Base-by-base conservation (phyloP, 495 filamentous ascomycete genomes). In the Xylaria intraflava region DNA sequence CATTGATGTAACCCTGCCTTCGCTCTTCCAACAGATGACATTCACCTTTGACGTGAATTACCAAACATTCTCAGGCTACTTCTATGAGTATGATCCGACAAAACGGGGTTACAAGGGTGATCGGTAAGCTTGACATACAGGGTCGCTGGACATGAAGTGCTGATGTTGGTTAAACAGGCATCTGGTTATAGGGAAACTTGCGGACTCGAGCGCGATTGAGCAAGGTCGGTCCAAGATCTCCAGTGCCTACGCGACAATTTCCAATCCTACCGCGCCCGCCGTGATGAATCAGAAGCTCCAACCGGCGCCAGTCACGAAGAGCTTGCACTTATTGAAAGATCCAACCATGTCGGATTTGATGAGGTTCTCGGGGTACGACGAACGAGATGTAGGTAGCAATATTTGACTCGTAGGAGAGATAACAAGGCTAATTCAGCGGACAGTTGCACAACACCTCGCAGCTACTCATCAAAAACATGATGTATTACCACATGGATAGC, bases 1-100 rank as follows among this genome's bases (percentile, higher is more conserved):
- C 27, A 11, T 47, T 1, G 27, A 47, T 11, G 6, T 20, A 2
- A 47, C 45, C 23, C 45, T 47, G 11, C 45, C 45, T 16, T n/a
- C 22, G 26, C 45, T 47, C 23, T 47, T 33, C 26, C 12, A 47
- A 38, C 35, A 38, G 35, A 38, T 38, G 35, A 38, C 35, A 17
- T 17, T 38, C 14, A 38, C n/a, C 16, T 38, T 38, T 3, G 35
- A 17, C n/a, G 14, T 17, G 35, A 38, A 2, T 2, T 38, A 17
- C n/a, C 5, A 38, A 17, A 17, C 35, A 14, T 38, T 38, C 17
- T 7, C 35, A 4, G 35, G 35, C n/a, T 38, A 38, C 35, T 16
- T 47, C 9, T 47, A 31, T 26, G 45, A 47, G 45, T 47, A 30
- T 47, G n/a, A 47, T 16, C 45, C 45, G 11, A n/a, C 9, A 23